Conservation (phyloP, 1,284 basidiomycete genomes). For the Cryptococcus amylolentus region DNA sequence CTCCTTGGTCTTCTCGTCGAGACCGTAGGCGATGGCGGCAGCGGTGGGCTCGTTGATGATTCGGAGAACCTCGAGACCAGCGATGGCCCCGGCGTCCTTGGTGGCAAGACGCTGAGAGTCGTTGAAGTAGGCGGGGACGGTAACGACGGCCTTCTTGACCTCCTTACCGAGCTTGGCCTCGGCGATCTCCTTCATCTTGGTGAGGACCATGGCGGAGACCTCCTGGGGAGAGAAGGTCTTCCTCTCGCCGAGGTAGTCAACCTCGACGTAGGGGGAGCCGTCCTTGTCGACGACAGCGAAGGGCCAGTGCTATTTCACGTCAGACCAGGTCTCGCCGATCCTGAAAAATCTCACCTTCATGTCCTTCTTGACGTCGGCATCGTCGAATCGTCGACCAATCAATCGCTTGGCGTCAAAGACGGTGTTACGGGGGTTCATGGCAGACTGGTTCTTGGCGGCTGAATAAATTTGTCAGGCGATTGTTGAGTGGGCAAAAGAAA, state of each 20-base stretch:
- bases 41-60: slow-evolving; percentile 65
- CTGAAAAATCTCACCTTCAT: slow-evolving; percentile 39
- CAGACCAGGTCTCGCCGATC: background rate
- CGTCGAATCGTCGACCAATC: slow-evolving; percentile 61
- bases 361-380: slow-evolving; percentile 76
- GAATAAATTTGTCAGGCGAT: background rate
- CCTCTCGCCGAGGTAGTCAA: slow-evolving; percentile 78
- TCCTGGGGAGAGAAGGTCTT: slow-evolving; percentile 63
- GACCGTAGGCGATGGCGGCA: slow-evolving; percentile 58
- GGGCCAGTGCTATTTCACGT: slow-evolving; percentile 55
- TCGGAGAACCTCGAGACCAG: slow-evolving; percentile 64
- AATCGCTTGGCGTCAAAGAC: slow-evolving; percentile 98
- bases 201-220: slow-evolving; percentile 97
- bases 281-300: slow-evolving; percentile 74
- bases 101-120: slow-evolving; percentile 65
- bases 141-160: slow-evolving; percentile 64
- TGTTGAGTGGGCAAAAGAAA: background rate
- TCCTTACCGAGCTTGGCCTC: slow-evolving; percentile 63
- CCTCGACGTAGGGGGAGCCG: slow-evolving; percentile 81
- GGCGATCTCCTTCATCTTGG: slow-evolving; percentile 91
- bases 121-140: slow-evolving; percentile 69
- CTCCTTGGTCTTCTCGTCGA: slow-evolving; percentile 69
- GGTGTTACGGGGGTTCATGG: slow-evolving; percentile 82
- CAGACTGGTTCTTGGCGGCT: slow-evolving; percentile 85
- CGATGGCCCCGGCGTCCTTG: slow-evolving; percentile 62